phyloP scores from a whole-genome alignment of 768 basidiomycete genomes.

The Amanita subjunquillea region DNA sequence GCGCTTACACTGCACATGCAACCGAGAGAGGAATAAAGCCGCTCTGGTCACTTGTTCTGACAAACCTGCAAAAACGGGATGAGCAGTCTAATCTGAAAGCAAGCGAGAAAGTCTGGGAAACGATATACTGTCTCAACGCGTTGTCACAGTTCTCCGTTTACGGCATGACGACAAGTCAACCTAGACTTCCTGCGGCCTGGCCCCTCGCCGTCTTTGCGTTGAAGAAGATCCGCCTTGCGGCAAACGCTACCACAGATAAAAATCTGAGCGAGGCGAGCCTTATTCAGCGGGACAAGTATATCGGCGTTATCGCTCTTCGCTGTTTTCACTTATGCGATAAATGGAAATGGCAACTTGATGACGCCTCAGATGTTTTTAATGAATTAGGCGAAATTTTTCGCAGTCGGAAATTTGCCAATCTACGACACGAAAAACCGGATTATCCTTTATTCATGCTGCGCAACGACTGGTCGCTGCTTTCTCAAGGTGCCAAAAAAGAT shows the following conservation, averaged over 20 bases:
- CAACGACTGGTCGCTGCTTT: constrained; percentile 43
- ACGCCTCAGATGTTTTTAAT: constrained; percentile 47
- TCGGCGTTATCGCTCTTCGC: constrained; percentile 57
- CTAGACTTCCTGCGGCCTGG: constrained; percentile 53
- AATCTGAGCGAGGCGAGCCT: constrained; percentile 24
- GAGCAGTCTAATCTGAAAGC: constrained; percentile 26
- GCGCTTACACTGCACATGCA: constrained; percentile 11
- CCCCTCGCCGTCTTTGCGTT: constrained; percentile 48
- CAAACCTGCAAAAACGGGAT: constrained; percentile 17
- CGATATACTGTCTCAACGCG: constrained; percentile 57
- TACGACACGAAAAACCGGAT: constrained; percentile 48
- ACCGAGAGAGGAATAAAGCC: constrained; percentile 16
- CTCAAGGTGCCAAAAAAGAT: constrained; percentile 41
- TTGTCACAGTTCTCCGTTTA: constrained; percentile 68
- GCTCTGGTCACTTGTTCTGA: constrained; percentile 36
- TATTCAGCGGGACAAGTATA: constrained; percentile 57
- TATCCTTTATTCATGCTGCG: constrained; percentile 65
- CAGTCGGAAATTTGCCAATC: constrained; percentile 64
- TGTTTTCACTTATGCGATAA: constrained; percentile 61
- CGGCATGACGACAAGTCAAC: constrained; percentile 24
- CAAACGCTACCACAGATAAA: constrained; percentile 33
- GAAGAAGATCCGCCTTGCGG: constrained; percentile 44
- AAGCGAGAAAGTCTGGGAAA: constrained; percentile 67
- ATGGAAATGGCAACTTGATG: constrained; percentile 71
- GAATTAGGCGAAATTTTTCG: constrained; percentile 66